Conservation (phyloP, 2,329 filamentous ascomycete genomes). For the Aspergillus eucalypticola region DNA sequence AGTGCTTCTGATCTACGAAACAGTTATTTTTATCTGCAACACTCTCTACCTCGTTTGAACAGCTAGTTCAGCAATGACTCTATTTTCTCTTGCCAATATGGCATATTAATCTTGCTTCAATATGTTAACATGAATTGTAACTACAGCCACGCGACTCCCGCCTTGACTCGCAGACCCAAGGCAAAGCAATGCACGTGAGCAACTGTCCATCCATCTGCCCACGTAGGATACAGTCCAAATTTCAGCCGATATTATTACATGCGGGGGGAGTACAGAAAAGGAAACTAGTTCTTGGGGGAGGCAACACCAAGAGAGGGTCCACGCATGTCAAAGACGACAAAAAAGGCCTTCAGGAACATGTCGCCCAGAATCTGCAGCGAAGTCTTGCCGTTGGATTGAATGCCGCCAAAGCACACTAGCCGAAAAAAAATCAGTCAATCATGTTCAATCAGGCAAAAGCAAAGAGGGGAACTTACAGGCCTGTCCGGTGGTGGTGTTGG, state of each 20-base stretch:
- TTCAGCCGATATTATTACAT: conserved; percentile 6
- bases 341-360: conserved; percentile 60
- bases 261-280: background rate
- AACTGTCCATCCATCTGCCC: background rate
- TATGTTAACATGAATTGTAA: background rate
- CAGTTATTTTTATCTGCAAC: background rate
- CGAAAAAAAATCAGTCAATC: conserved; percentile 18
- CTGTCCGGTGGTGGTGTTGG: conserved; percentile 43
- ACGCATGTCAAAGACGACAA: conserved; percentile 59
- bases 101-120: background rate
- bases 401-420: conserved; percentile 59
- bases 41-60: too few relatives aligned
- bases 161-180: background rate
- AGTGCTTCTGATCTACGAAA: background rate
- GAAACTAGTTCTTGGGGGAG: conserved; percentile 30
- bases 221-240: conserved; percentile 3
- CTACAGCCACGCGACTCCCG: background rate
- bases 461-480: conserved; percentile 34
- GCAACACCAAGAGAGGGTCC: conserved; percentile 56
- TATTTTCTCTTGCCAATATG: too few relatives aligned
- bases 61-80: too few relatives aligned
- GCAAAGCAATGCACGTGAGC: background rate
- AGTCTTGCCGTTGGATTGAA: conserved; percentile 60
- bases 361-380: conserved; percentile 62
- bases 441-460: background rate